Evolutionary conservation across 306 rosid species (phyloP).

Genomic region (Cicer cuneatum): DNA sequence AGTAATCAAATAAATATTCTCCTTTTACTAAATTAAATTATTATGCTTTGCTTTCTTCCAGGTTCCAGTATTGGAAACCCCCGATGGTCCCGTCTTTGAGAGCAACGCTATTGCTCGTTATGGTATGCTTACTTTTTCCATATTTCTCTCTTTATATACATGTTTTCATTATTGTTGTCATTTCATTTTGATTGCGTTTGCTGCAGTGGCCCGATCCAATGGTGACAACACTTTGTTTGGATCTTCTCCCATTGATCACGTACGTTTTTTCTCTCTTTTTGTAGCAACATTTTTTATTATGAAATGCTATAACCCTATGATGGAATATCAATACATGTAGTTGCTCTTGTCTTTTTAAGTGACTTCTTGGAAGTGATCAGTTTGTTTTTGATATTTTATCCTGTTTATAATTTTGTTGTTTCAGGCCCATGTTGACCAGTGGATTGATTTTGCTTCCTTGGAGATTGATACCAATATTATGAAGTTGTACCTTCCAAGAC

Average conservation of each 20-base stretch:
- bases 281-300: neutral
- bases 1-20: neutral
- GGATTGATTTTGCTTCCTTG: constrained; percentile 78
- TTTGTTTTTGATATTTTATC: neutral
- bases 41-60: constrained; percentile 24
- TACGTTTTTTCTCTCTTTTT: constrained; percentile 29
- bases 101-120: constrained; percentile 90
- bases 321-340: neutral
- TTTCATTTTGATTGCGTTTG: neutral
- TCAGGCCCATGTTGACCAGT: constrained; percentile 83
- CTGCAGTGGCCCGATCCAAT: constrained; percentile 71
- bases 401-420: constrained; percentile 19
- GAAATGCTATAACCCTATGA: neutral
- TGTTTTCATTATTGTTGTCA: neutral
- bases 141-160: neutral
- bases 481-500: constrained; percentile 54
- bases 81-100: constrained; percentile 78
- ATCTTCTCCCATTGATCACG: constrained; percentile 65
- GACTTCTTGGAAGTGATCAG: neutral
- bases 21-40: neutral
- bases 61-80: constrained; percentile 83
- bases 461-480: constrained; percentile 63
- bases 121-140: constrained; percentile 40
- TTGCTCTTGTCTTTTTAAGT: neutral
- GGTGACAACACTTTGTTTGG: constrained; percentile 60